Conservation (phyloP, 139 green algal genomes). For the Coccomyxa sp. region DNA sequence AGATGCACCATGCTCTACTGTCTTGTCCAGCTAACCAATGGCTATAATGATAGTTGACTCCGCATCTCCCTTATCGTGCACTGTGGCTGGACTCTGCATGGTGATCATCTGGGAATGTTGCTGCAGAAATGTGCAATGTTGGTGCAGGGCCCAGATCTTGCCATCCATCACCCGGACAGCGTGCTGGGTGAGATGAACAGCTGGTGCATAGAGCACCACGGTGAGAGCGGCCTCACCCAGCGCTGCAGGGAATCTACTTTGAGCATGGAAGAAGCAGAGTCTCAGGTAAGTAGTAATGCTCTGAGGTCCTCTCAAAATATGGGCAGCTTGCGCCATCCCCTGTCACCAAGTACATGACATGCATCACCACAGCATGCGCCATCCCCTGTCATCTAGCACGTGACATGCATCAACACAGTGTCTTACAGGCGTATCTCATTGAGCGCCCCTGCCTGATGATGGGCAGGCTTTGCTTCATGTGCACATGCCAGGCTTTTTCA, state of each 20-base stretch:
- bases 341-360: neutral
- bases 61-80: neutral
- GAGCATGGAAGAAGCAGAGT: slow-evolving; percentile 63
- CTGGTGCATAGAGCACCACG: slow-evolving; percentile 89
- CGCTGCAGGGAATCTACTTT: slow-evolving; percentile 42
- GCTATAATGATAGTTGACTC: neutral
- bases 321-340: too few species aligned
- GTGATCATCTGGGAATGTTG: neutral
- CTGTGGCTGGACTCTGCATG: neutral
- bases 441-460: neutral
- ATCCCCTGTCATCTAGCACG: neutral
- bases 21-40: neutral
- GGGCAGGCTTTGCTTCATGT: neutral
- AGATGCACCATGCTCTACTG: neutral
- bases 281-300: slow-evolving; percentile 22
- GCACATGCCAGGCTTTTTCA: neutral
- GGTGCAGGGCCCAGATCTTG: slow-evolving; percentile 72
- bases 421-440: neutral
- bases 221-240: slow-evolving; percentile 48
- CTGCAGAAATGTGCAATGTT: neutral
- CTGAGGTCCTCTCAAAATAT: neutral
- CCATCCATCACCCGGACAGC: slow-evolving; percentile 80
- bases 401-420: neutral
- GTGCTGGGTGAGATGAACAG: slow-evolving; percentile 88
- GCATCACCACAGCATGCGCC: neutral